Conservation (phyloP, 768 basidiomycete genomes). For the Tricholoma terreum region DNA sequence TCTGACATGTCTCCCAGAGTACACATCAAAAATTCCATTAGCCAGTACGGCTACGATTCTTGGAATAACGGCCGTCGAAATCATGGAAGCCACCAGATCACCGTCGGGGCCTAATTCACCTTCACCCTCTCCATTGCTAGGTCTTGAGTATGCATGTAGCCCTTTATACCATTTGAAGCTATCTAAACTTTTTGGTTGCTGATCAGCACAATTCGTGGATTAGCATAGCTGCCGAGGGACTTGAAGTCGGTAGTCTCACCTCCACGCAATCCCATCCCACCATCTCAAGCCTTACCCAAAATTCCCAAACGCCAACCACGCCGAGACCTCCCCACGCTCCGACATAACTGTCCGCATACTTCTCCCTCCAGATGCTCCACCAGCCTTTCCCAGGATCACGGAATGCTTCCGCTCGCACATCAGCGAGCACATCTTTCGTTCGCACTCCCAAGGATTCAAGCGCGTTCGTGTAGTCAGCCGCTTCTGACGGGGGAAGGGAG, state of each 20-base stretch:
- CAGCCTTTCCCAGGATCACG: conserved; percentile 69
- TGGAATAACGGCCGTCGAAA: conserved; percentile 80
- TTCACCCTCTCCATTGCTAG: conserved; percentile 43
- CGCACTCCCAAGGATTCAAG: conserved; percentile 49
- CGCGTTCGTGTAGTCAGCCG: conserved; percentile 66
- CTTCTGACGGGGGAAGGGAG: conserved; percentile 62
- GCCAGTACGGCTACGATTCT: conserved; percentile 70
- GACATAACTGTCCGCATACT: conserved; percentile 76
- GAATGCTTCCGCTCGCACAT: conserved; percentile 85
- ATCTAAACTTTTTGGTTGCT: conserved; percentile 62
- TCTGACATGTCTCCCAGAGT: conserved; percentile 62
- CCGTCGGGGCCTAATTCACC: conserved; percentile 75
- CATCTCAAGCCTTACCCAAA: conserved; percentile 86
- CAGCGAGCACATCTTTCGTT: conserved; percentile 61
- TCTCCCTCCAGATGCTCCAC: conserved; percentile 69
- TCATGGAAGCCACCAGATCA: conserved; percentile 84
- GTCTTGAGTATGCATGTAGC: conserved; percentile 74
- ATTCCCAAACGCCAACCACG: conserved; percentile 89
- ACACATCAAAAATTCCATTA: conserved; percentile 79
- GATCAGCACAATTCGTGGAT: conserved; percentile 12
- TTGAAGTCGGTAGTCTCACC: conserved; percentile 38
- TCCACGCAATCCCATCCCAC: conserved; percentile 87
- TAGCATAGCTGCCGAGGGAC: conserved; percentile 3
- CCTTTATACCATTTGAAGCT: conserved; percentile 82
- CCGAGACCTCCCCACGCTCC: conserved; percentile 92